Base-by-base conservation (phyloP, 257 asterid species). In the Solanum verrucosum region DNA sequence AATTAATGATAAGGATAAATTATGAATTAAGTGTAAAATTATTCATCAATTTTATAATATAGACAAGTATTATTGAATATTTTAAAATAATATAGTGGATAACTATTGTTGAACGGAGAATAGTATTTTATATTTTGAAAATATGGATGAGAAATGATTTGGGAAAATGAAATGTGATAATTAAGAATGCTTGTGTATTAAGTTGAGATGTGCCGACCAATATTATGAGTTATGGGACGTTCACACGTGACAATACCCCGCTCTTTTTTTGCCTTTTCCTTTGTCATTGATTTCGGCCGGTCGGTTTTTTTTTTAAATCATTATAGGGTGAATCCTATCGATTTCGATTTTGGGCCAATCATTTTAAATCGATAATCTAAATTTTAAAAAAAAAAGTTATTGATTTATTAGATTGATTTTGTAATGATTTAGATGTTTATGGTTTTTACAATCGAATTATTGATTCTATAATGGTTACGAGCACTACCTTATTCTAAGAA, bases 171-270 rank as follows among this genome's bases (percentile, higher is more conserved):
- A 70, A 13, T 29, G 42, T 2, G 83, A 23, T 38, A 70, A 77
- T 78, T 42, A 83, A 90, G 85, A 42, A 83, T 34, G 79, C 89
- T 90, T 90, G 88, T n/a, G 9, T 1, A 68, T 88, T 86, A 89
- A 92, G 91, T n/a, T 25, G 87, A 21, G 88, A 90, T 87, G 60
- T 87, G 91, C 92, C 92, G 91, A 89, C 90, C 83, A 9, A 23
- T n/a, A 88, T 89, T 70, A 90, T 89, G 89, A 84, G 88, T 89
- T 59, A 89, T 59, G 88, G 87, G 89, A 88, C 84, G 87, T 84
- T 59, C 90, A n/a, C 92, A 90, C 90, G 89, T 89, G 90, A 89
- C 89, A 87, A 31, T 84, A n/a, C 74, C 67, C 77, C 87, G 34
- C 25, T 82, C 29, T 82, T 16, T 60, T 13, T 13, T 88, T 60